These are phyloP conservation scores for Galerina marginata DNA, from an alignment of 768 basidiomycete species.

Conservation along the genomic window DNA sequence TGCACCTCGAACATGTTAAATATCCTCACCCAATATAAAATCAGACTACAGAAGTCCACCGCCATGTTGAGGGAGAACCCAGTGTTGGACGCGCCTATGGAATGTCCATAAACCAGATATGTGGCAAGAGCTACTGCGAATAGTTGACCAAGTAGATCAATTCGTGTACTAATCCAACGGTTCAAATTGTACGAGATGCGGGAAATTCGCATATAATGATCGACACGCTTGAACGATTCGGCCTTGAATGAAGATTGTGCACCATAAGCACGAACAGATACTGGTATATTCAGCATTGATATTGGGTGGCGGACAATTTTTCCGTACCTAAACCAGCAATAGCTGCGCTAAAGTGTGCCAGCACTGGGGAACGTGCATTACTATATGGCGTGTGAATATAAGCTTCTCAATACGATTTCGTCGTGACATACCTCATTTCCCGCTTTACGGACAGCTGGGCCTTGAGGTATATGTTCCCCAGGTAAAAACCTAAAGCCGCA, in stretches of 20 bases:
- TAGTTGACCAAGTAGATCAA: slow-evolving; percentile 60
- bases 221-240: slow-evolving; percentile 12
- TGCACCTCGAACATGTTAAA: slow-evolving; percentile 52
- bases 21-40: slow-evolving; percentile 53
- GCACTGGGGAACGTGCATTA: slow-evolving; percentile 16
- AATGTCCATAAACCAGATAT: slow-evolving; percentile 55
- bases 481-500: slow-evolving; percentile 43
- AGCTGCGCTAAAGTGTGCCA: slow-evolving; percentile 30
- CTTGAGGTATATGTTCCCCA: slow-evolving; percentile 46
- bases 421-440: slow-evolving; percentile 30
- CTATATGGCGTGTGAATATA: not conserved
- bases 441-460: slow-evolving; percentile 49
- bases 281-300: slow-evolving; percentile 1
- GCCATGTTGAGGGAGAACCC: slow-evolving; percentile 66
- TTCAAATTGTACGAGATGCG: slow-evolving; percentile 57
- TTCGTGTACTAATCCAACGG: slow-evolving; percentile 51
- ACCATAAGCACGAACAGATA: slow-evolving; percentile 21
- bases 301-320: not conserved
- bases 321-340: slow-evolving; percentile 48
- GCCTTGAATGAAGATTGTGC: slow-evolving; percentile 12
- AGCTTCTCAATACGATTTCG: not conserved
- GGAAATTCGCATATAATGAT: slow-evolving; percentile 41
- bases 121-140: slow-evolving; percentile 60
- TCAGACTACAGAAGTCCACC: slow-evolving; percentile 58
- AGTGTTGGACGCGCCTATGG: slow-evolving; percentile 45